Evolutionary conservation across 2,329 filamentous ascomycete species (phyloP).

Genomic region (Teratosphaeria gauchensis): DNA sequence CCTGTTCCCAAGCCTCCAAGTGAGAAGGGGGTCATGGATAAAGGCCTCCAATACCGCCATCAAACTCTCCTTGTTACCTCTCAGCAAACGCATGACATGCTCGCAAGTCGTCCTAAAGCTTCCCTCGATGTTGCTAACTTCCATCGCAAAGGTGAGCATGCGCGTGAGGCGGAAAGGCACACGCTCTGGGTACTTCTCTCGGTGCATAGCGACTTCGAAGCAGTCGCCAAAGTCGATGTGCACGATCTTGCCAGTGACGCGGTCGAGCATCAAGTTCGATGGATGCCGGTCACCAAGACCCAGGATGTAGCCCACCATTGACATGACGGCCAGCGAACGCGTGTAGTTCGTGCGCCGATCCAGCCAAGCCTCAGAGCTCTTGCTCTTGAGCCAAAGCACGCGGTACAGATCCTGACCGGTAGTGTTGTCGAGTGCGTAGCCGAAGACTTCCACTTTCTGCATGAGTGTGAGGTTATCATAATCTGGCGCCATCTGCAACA

Average conservation of each 20-base stretch:
- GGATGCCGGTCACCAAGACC: constrained; percentile 94
- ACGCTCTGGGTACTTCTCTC: constrained; percentile 95
- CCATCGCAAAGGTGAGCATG: constrained; percentile 99
- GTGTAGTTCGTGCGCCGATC: constrained; percentile 98
- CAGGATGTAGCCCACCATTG: constrained; percentile 99
- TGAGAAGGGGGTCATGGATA: constrained; percentile 97
- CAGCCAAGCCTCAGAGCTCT: constrained; percentile 95
- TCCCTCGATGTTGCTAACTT: constrained; percentile 98
- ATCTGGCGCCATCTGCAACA: constrained; percentile 99
- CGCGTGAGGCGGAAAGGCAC: constrained; percentile 95
- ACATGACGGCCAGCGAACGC: constrained; percentile 94
- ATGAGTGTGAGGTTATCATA: constrained; percentile 98
- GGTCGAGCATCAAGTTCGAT: constrained; percentile 94
- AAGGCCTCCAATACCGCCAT: constrained; percentile 99
- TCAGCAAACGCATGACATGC: constrained; percentile 92
- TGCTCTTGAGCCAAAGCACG: constrained; percentile 96
- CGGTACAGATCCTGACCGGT: constrained; percentile 97
- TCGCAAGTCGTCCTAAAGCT: constrained; percentile 98
- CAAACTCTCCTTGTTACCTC: constrained; percentile 95
- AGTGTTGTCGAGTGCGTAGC: constrained; percentile 97
- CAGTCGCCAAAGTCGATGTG: constrained; percentile 99
- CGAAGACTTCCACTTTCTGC: constrained; percentile 99
- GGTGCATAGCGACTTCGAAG: constrained; percentile 98
- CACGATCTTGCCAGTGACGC: constrained; percentile 90
- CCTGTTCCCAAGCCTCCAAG: constrained; percentile 71